Conservation (phyloP, 108 stramenopile genomes). For the Cyclotella baltica region DNA sequence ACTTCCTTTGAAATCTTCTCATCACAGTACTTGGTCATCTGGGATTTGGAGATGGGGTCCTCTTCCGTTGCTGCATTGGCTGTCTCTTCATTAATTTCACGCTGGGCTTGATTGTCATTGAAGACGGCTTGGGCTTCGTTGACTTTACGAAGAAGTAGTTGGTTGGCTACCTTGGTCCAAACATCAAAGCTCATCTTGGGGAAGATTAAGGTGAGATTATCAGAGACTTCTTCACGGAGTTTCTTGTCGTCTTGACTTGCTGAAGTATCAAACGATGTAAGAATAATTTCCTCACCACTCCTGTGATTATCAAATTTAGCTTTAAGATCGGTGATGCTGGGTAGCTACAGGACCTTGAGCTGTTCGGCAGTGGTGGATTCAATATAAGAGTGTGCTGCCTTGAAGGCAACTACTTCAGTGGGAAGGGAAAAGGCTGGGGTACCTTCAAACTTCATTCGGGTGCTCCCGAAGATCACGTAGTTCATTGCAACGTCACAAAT, state of each 20-base stretch:
- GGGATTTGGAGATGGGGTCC: background rate
- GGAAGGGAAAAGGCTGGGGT: background rate
- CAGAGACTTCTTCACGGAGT: background rate
- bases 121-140: background rate
- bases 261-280: background rate
- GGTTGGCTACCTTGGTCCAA: background rate
- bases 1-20: background rate
- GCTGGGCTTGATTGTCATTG: background rate
- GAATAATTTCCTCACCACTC: background rate
- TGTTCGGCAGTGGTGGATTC: background rate
- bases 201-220: background rate
- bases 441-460: background rate
- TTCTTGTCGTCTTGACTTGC: background rate
- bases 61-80: background rate
- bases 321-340: background rate
- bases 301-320: background rate
- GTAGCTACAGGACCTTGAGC: background rate
- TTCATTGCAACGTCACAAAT: background rate
- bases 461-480: background rate
- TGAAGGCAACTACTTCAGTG: background rate
- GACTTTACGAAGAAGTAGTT: background rate
- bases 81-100: background rate
- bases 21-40: no score
- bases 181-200: constrained; percentile 2
- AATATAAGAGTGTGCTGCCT: background rate